These are phyloP conservation scores for Euphorbia celastroides DNA, from an alignment of 441 rosid genomes.

Conservation along the genomic window DNA sequence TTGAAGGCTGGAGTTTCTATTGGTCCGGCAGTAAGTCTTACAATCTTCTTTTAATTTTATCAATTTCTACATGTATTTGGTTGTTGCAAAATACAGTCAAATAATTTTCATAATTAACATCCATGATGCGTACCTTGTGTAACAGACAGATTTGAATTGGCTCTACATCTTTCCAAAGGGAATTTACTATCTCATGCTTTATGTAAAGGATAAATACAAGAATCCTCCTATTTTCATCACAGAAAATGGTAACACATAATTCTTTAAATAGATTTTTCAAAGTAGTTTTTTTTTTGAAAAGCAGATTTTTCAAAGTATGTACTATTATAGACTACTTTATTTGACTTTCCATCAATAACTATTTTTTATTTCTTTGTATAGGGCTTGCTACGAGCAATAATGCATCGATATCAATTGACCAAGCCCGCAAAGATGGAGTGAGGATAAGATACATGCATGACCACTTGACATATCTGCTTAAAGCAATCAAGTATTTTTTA, in stretches of 20 bases:
- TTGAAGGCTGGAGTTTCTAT: conserved; percentile 29
- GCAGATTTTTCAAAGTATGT: too few species aligned
- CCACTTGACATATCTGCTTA: conserved; percentile 24
- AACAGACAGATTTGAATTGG: conserved; percentile 37
- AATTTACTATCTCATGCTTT: conserved; percentile 26
- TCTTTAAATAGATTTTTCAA: too few species aligned
- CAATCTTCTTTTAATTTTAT: not conserved
- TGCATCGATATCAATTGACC: conserved; percentile 20
- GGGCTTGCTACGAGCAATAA: conserved; percentile 32
- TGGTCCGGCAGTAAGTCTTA: conserved; percentile 25
- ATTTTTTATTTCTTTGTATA: not conserved
- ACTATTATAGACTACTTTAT: too few species aligned
- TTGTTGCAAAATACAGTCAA: not conserved
- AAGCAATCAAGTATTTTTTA: conserved; percentile 26
- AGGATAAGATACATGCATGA: conserved; percentile 21
- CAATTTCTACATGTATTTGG: not conserved
- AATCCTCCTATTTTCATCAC: conserved; percentile 41
- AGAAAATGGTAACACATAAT: conserved; percentile 44
- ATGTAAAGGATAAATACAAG: conserved; percentile 30
- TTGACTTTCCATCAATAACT: too few species aligned
- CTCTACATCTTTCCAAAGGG: conserved; percentile 40
- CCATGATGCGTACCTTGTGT: too few species aligned
- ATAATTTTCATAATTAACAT: not conserved
- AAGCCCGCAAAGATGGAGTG: conserved; percentile 21
- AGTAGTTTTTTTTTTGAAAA: too few species aligned